A percentile compares a stretch with the other conserved stretches of the same genome.
phyloP scores from a whole-genome alignment of 1,284 basidiomycete species.

The Ustilago trichophora region DNA sequence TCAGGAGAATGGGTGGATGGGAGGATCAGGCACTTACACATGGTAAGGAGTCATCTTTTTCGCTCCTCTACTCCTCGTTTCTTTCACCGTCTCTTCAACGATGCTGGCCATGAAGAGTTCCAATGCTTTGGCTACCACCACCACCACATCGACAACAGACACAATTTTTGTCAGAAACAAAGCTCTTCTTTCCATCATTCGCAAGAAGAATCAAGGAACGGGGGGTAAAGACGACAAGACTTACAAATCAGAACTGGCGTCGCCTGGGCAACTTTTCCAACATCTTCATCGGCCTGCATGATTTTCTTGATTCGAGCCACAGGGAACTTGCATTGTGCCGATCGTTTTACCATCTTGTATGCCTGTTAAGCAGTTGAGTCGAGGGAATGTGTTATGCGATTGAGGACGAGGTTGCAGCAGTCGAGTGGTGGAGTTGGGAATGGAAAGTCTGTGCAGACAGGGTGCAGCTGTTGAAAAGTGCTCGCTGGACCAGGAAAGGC shows the following conservation, averaged over 20 bases:
- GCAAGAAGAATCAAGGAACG: too few relatives aligned
- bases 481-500: too few relatives aligned
- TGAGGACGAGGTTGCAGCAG: too few relatives aligned
- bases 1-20: too few relatives aligned
- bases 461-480: slow-evolving; percentile 12
- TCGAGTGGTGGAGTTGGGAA: neutral
- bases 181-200: too few relatives aligned
- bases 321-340: slow-evolving; percentile 62
- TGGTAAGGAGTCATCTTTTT: slow-evolving; percentile 94
- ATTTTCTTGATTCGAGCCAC: slow-evolving; percentile 96
- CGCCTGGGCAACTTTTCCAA: slow-evolving; percentile 96
- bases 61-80: slow-evolving; percentile 81
- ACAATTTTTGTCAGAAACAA: neutral
- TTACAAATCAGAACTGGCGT: slow-evolving; percentile 96
- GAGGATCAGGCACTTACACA: slow-evolving; percentile 74
- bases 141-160: neutral
- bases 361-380: too few relatives aligned
- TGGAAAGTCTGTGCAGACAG: neutral
- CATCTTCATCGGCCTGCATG: slow-evolving; percentile 99
- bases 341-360: slow-evolving; percentile 62
- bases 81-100: slow-evolving; percentile 82
- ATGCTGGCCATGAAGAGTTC: slow-evolving; percentile 91
- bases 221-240: slow-evolving; percentile 67
- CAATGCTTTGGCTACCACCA: slow-evolving; percentile 83
- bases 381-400: too few relatives aligned